A percentile compares a stretch with the other conserved stretches of the same genome.
These are phyloP conservation scores for Neurospora africana DNA, from an alignment of 495 filamentous ascomycete genomes.

Conservation along the genomic window DNA sequence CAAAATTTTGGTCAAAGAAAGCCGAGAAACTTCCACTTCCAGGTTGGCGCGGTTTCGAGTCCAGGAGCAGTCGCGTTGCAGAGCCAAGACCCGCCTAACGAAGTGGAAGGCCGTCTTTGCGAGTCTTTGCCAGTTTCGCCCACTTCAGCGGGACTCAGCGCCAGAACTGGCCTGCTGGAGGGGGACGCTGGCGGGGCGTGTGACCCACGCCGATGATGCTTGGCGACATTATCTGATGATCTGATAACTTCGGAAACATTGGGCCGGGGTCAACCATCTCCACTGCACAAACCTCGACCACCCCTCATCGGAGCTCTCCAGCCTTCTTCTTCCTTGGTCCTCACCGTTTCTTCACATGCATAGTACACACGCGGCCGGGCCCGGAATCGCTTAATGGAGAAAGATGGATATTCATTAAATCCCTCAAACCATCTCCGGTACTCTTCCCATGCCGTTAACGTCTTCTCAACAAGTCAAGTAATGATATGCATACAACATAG, in stretches of 20 bases:
- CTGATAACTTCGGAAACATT: background rate
- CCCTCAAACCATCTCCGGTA: background rate
- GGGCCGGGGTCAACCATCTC: background rate
- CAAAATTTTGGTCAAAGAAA: background rate
- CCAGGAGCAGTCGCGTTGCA: background rate
- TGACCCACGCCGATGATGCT: background rate
- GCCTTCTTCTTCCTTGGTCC: background rate
- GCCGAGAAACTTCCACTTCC: background rate
- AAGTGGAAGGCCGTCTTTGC: background rate
- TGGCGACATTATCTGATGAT: background rate
- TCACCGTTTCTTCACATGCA: background rate
- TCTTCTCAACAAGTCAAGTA: background rate
- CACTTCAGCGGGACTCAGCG: background rate
- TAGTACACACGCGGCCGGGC: background rate
- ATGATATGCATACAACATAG: background rate
- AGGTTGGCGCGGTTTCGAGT: background rate
- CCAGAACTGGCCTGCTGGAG: background rate
- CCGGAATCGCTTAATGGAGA: background rate
- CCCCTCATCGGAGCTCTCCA: background rate
- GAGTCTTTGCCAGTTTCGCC: background rate
- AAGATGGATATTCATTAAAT: background rate
- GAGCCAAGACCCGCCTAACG: background rate
- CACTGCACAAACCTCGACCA: background rate
- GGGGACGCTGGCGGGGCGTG: background rate
- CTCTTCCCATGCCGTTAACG: background rate